phyloP scores from a whole-genome alignment of 2,329 filamentous ascomycete species.

The Emmonsia crescens region DNA sequence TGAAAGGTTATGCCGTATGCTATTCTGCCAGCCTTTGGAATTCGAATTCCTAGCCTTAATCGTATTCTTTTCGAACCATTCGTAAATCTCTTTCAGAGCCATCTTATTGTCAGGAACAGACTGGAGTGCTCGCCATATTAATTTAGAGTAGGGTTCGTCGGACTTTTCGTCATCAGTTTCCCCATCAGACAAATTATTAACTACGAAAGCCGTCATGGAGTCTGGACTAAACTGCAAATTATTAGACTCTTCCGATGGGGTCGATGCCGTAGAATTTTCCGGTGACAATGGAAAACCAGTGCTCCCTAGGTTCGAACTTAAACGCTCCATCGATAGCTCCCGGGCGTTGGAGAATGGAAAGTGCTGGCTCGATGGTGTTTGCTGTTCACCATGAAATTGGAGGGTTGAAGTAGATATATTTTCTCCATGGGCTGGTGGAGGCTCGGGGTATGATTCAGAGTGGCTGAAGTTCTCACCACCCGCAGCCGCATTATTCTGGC shows the following conservation, averaged over 20 bases:
- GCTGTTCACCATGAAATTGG: neutral
- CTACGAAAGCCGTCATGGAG: slow-evolving; percentile 8
- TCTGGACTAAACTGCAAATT: neutral
- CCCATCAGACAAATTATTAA: slow-evolving; percentile 17
- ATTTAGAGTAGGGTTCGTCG: slow-evolving; percentile 59
- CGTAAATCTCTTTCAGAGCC: slow-evolving; percentile 76
- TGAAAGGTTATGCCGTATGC: slow-evolving; percentile 86
- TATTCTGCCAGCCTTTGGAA: slow-evolving; percentile 81
- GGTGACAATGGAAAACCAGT: slow-evolving; percentile 7
- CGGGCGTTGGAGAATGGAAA: neutral
- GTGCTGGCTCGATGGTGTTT: neutral
- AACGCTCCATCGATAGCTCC: neutral
- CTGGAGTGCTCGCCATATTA: slow-evolving; percentile 68
- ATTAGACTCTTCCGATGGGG: slow-evolving; percentile 7
- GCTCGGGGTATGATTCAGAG: neutral
- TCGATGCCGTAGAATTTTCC: slow-evolving; percentile 9
- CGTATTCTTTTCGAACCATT: slow-evolving; percentile 78
- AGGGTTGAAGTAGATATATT: neutral
- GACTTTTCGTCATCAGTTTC: slow-evolving; percentile 12
- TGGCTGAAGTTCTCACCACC: neutral
- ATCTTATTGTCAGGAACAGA: slow-evolving; percentile 56
- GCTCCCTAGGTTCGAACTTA: slow-evolving; percentile 1
- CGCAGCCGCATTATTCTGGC: neutral
- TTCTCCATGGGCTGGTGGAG: neutral
- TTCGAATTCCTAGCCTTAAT: slow-evolving; percentile 54